A percentile compares a stretch with the other conserved stretches of the same genome.
Conservation (phyloP, 208 protist genomes). For the Acanthamoeba castellanii region DNA sequence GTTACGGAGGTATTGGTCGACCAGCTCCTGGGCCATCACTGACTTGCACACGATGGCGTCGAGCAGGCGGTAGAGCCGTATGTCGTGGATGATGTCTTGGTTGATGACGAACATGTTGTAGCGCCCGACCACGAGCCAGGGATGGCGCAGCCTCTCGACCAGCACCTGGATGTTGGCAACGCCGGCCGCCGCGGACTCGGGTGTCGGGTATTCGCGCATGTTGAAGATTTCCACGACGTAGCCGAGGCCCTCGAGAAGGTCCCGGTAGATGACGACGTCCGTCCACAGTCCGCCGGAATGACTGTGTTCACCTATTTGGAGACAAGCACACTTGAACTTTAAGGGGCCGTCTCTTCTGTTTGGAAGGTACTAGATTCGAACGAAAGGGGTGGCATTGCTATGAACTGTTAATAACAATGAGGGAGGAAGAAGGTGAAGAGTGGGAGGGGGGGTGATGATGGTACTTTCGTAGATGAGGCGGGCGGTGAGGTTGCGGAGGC, state of each 20-base stretch:
- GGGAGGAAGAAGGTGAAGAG: too few relatives aligned
- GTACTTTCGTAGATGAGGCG: background rate
- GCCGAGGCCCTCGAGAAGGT: background rate
- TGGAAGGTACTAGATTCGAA: too few relatives aligned
- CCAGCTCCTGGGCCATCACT: background rate
- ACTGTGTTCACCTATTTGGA: background rate
- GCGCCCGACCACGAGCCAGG: background rate
- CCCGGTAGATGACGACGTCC: conserved; percentile 7
- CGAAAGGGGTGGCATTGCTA: too few relatives aligned
- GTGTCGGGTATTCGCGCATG: background rate
- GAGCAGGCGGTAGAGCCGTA: background rate
- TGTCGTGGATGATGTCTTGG: background rate
- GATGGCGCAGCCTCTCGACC: background rate
- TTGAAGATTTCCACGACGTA: background rate
- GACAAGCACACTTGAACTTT: too few relatives aligned
- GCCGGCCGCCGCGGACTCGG: background rate
- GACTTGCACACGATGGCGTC: conserved; percentile 31
- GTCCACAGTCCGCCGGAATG: background rate
- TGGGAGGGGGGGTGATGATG: background rate
- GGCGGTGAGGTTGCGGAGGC: background rate
- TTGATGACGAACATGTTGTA: conserved; percentile 50
- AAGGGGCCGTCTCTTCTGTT: too few relatives aligned
- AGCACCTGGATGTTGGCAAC: background rate
- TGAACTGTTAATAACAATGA: too few relatives aligned
- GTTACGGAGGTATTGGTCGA: background rate